These are phyloP conservation scores for Trametes maxima DNA, from an alignment of 768 basidiomycete genomes.

Conservation along the genomic window DNA sequence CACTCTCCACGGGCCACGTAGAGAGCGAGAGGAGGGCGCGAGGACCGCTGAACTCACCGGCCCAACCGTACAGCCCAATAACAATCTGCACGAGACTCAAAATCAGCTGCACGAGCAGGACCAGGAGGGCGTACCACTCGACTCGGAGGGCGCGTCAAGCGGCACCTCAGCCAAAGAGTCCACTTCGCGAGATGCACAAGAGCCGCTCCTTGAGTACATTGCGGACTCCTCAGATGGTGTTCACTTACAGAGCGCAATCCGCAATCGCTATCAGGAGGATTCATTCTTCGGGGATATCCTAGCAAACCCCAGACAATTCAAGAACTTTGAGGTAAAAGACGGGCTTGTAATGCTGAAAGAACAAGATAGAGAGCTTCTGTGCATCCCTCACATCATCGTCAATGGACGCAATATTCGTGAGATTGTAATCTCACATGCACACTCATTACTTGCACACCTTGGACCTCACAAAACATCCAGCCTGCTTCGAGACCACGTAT, in stretches of 20 bases:
- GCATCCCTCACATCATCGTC: conserved; percentile 28
- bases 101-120: no score
- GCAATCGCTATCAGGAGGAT: conserved; percentile 32
- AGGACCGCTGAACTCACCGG: background rate
- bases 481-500: conserved; percentile 38
- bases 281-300: conserved; percentile 34
- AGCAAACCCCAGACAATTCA: conserved; percentile 26
- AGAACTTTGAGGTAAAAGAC: conserved; percentile 31
- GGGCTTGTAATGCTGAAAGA: conserved; percentile 26
- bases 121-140: no score
- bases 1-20: conserved; percentile 7
- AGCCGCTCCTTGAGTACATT: background rate
- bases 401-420: conserved; percentile 30
- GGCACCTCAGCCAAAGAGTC: no score
- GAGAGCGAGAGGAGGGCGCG: conserved; percentile 10
- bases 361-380: background rate
- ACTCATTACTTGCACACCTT: conserved; percentile 42
- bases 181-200: no score
- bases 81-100: no score
- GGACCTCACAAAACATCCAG: conserved; percentile 37
- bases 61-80: background rate
- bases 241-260: conserved; percentile 17
- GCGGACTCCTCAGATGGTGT: background rate
- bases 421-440: conserved; percentile 39
- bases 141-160: no score